A percentile compares a stretch with the other conserved stretches of the same genome.
These are phyloP conservation scores for Eruca vesicaria DNA, from an alignment of 441 rosid genomes.

Conservation along the genomic window DNA sequence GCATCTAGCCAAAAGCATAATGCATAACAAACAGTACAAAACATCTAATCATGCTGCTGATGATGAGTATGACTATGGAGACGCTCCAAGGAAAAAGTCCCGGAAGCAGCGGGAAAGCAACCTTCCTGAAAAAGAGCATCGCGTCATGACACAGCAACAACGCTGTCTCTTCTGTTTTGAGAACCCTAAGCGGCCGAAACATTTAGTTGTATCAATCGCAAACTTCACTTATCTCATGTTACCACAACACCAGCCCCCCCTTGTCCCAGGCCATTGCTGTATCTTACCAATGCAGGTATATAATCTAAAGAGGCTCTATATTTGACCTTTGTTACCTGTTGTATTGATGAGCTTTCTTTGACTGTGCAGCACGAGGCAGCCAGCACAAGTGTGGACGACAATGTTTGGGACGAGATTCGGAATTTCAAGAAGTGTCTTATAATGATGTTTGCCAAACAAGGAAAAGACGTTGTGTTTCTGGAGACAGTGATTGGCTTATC, in stretches of 20 bases:
- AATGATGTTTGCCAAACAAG: slow-evolving; percentile 87
- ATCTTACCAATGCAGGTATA: slow-evolving; percentile 78
- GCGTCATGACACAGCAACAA: slow-evolving; percentile 80
- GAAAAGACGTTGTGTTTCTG: slow-evolving; percentile 72
- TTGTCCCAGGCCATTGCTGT: slow-evolving; percentile 89
- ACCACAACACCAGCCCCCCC: slow-evolving; percentile 70
- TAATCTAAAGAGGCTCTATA: not conserved
- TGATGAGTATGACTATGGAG: slow-evolving; percentile 89
- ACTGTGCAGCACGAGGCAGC: slow-evolving; percentile 74
- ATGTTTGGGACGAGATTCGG: slow-evolving; percentile 86
- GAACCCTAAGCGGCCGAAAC: slow-evolving; percentile 80
- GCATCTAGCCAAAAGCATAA: slow-evolving; percentile 69
- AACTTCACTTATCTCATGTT: slow-evolving; percentile 85
- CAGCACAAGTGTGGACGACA: slow-evolving; percentile 65
- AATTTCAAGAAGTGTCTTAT: slow-evolving; percentile 94
- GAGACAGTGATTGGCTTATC: slow-evolving; percentile 87
- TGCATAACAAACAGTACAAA: slow-evolving; percentile 66
- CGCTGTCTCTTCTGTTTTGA: slow-evolving; percentile 90
- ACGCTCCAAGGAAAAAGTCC: slow-evolving; percentile 59
- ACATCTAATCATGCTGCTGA: slow-evolving; percentile 67
- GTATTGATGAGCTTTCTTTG: not conserved
- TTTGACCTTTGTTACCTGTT: not conserved
- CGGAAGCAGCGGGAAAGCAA: slow-evolving; percentile 44
- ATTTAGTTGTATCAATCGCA: slow-evolving; percentile 81
- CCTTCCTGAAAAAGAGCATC: slow-evolving; percentile 37